Conservation (phyloP, 208 protist species). For the Trypanosomatidae sp. region DNA sequence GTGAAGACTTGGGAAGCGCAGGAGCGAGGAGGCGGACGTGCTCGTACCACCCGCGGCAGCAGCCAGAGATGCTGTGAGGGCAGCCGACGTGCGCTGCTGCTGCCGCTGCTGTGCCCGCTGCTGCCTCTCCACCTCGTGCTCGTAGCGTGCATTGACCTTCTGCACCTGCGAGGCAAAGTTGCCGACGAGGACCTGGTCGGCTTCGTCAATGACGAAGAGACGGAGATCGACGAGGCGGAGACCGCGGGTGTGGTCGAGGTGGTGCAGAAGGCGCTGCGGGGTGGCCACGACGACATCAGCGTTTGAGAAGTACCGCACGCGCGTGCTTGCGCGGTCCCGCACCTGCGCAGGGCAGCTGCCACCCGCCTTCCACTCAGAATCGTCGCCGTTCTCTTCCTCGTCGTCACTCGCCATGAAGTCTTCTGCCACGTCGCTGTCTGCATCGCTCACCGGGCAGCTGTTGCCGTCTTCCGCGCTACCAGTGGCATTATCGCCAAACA, state of each 20-base stretch:
- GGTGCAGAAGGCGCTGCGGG: conserved; percentile 76
- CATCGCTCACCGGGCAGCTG: too few relatives aligned
- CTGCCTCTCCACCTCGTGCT: conserved; percentile 44
- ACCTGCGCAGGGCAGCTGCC: background rate
- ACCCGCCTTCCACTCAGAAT: too few relatives aligned
- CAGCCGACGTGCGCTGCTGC: background rate
- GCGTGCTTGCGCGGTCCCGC: background rate
- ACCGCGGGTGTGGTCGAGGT: conserved; percentile 69
- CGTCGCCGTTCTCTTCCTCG: too few relatives aligned
- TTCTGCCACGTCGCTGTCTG: too few relatives aligned
- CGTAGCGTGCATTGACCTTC: conserved; percentile 79
- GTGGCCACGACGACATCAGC: conserved; percentile 81
- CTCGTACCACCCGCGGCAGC: too few relatives aligned
- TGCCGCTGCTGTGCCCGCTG: conserved; percentile 15
- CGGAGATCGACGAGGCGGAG: conserved; percentile 60
- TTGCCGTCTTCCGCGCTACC: background rate
- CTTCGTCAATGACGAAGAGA: conserved; percentile 89
- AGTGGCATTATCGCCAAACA: too few relatives aligned
- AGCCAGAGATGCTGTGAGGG: background rate
- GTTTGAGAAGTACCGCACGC: conserved; percentile 60
- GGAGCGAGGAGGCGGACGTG: too few relatives aligned
- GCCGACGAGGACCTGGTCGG: conserved; percentile 83
- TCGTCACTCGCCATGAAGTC: too few relatives aligned
- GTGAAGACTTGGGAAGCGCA: too few relatives aligned
- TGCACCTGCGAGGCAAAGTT: conserved; percentile 76